Evolutionary conservation across 2,329 filamentous ascomycete genomes (phyloP), one percentile per base, ranked within the genome.

Genomic region (Colletotrichum sp.): DNA sequence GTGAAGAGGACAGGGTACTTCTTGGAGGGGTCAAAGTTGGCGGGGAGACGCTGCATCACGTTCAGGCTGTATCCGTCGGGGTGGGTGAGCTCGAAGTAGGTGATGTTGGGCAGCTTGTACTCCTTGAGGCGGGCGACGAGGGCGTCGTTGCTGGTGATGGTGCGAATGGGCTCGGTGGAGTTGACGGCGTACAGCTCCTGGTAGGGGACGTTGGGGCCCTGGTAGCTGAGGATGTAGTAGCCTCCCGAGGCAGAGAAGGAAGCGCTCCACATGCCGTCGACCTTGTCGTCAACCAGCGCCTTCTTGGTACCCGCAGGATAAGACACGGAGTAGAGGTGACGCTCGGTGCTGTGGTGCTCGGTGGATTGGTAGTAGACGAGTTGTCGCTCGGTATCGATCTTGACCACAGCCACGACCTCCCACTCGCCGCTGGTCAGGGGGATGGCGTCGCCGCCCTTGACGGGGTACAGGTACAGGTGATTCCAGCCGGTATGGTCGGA

Each of bases 1-100:
- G 90, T 92, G 80, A 95, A 92, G 0, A 95, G 85, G 3, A 92
- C 88, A 0, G 93, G 92, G 80, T 95, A 94, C 78, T 92, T 91
- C 84, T 92, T 92, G 16, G 83, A 80, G 0, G 91, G 83, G 80
- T 93, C 87, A 77, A 94, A 94, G 82, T 92, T 91, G 14, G 91
- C 89, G 0, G 93, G 93, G 0, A 94, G 88, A 6, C 89, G 89
- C 78, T 94, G 89, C 88, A 92, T 91, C 34, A 93, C 92, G 80
- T 93, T 93, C 59, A 94, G 82, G 2, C 83, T 88, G 81, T 90
- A 92, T 10, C 92, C 92, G 26, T 90, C 89, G 0, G 92, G 91
- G 77, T 93, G 91, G 36, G 88, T 81, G 2, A 94, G 88, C 63
- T 93, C 92, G 68, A 91, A 89, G 83, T 91, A 94, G 10, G 89